Percentiles rank a stretch among this genome's conserved stretches.
Evolutionary conservation across 2,329 filamentous ascomycete species (phyloP).

Genomic region (Claviceps sp.): DNA sequence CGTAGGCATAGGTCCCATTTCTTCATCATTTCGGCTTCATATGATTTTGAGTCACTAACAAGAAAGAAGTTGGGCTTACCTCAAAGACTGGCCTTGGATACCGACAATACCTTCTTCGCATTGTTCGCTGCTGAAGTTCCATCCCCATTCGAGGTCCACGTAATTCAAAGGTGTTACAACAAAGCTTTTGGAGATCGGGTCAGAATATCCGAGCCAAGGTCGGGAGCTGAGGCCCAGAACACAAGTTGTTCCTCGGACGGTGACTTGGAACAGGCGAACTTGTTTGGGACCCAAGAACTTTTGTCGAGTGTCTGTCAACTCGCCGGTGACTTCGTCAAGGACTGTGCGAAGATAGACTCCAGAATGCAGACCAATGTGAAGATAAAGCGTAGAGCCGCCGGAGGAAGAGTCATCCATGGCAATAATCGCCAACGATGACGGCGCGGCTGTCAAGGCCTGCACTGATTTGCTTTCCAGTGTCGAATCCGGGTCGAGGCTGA

Average conservation of each 20-base stretch:
- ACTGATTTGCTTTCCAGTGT: constrained; percentile 90
- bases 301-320: constrained; percentile 85
- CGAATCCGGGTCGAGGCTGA: constrained; percentile 79
- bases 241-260: constrained; percentile 69
- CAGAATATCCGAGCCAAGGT: constrained; percentile 92
- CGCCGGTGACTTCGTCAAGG: constrained; percentile 87
- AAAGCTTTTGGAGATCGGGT: constrained; percentile 74
- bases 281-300: constrained; percentile 87
- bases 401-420: constrained; percentile 89
- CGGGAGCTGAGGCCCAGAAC: constrained; percentile 83
- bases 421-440: constrained; percentile 81
- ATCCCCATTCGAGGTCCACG: constrained; percentile 77
- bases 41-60: background rate
- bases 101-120: constrained; percentile 90
- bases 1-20: constrained; percentile 40
- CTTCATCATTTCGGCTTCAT: constrained; percentile 52
- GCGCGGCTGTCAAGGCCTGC: constrained; percentile 81
- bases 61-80: constrained; percentile 39
- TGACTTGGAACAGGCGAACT: constrained; percentile 83
- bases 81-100: constrained; percentile 74
- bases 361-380: constrained; percentile 91
- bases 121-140: constrained; percentile 93
- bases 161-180: constrained; percentile 89
- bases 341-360: constrained; percentile 94
- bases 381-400: constrained; percentile 75